These are phyloP conservation scores for Pisolithus marmoratus DNA, from an alignment of 768 basidiomycete genomes.

Conservation along the genomic window DNA sequence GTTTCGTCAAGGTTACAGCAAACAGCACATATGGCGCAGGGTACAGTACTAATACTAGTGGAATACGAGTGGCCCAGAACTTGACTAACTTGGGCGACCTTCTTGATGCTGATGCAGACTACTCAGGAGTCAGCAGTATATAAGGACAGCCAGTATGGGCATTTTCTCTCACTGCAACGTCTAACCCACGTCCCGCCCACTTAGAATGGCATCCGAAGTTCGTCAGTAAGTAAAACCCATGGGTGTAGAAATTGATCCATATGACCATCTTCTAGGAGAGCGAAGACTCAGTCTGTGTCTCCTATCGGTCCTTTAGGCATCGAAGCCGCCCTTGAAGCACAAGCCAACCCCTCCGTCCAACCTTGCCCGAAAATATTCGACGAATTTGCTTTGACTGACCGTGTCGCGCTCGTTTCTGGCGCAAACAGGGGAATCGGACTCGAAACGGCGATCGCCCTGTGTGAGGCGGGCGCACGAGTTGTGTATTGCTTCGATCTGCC, in stretches of 20 bases:
- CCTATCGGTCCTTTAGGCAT: constrained; percentile 61
- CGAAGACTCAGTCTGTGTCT: constrained; percentile 38
- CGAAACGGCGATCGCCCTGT: constrained; percentile 71
- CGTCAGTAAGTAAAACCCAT: background rate
- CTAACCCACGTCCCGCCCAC: no score
- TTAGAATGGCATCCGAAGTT: background rate
- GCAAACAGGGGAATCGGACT: constrained; percentile 69
- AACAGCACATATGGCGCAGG: no score
- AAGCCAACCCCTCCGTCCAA: constrained; percentile 27
- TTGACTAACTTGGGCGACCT: no score
- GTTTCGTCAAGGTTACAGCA: no score
- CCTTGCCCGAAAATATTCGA: constrained; percentile 48
- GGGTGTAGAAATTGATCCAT: background rate
- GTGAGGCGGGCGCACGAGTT: constrained; percentile 65
- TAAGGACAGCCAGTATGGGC: no score
- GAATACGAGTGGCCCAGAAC: no score
- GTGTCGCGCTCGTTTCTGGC: constrained; percentile 59
- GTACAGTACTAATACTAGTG: no score
- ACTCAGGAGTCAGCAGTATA: no score
- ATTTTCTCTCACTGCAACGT: no score
- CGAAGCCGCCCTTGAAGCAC: constrained; percentile 46
- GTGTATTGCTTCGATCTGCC: constrained; percentile 70
- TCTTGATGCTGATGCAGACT: no score
- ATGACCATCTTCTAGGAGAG: constrained; percentile 3
- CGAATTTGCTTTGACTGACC: constrained; percentile 52